Percentiles rank a stretch among this genome's conserved stretches.
These are phyloP conservation scores for Daldinia childiae DNA, from an alignment of 495 filamentous ascomycete genomes.

Conservation along the genomic window DNA sequence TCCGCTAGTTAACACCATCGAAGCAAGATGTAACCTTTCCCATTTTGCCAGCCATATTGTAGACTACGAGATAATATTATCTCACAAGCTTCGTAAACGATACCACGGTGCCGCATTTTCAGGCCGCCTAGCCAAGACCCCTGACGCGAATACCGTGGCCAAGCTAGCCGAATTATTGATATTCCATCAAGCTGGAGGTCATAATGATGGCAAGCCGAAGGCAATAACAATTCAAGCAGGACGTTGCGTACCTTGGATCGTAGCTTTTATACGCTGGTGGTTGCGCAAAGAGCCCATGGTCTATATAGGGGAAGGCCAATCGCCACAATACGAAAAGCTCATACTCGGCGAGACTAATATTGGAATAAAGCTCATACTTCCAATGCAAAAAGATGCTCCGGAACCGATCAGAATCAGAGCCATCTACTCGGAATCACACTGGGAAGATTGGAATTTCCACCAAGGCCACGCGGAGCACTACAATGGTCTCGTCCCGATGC, in stretches of 20 bases:
- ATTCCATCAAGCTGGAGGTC: neutral
- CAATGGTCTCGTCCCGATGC: constrained; percentile 9
- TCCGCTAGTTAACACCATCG: constrained; percentile 2
- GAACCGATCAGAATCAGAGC: constrained; percentile 15
- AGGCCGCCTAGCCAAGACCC: constrained; percentile 12
- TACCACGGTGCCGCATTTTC: neutral
- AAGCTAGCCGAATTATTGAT: constrained; percentile 1
- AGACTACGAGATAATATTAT: constrained; percentile 12
- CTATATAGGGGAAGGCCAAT: constrained; percentile 3
- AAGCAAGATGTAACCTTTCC: constrained; percentile 9
- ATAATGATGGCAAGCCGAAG: neutral
- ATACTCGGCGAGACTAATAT: neutral
- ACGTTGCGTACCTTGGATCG: constrained; percentile 25
- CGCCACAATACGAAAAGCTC: neutral
- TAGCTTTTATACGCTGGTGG: constrained; percentile 27
- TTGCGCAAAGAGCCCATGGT: neutral
- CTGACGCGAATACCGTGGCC: constrained; percentile 4
- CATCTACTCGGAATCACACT: neutral
- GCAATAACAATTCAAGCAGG: constrained; percentile 6
- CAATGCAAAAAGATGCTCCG: neutral
- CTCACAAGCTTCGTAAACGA: constrained; percentile 3
- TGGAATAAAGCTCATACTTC: constrained; percentile 7
- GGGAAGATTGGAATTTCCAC: constrained; percentile 8
- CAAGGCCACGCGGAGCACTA: constrained; percentile 4
- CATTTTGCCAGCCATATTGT: constrained; percentile 6